A percentile compares a stretch with the other conserved stretches of the same genome.
These are phyloP conservation scores for Colletotrichum tofieldiae DNA, from an alignment of 2,329 filamentous ascomycete genomes.

Conservation along the genomic window DNA sequence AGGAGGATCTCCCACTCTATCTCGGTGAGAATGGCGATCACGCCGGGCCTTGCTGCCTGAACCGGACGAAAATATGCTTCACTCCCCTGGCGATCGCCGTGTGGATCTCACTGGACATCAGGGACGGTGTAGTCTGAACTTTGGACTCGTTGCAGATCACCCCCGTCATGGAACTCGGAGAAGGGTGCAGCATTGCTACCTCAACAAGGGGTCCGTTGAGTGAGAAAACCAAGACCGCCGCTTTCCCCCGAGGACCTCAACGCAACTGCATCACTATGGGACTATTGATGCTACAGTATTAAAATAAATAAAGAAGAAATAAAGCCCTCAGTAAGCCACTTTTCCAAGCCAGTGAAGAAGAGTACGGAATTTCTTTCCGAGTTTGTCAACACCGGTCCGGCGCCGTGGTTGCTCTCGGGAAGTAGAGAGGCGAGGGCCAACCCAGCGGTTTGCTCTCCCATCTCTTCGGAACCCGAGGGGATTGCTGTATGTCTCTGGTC, in stretches of 20 bases:
- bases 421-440: too few relatives aligned
- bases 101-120: slow-evolving; percentile 39
- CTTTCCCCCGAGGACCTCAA: too few relatives aligned
- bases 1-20: slow-evolving; percentile 24
- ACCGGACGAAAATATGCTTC: slow-evolving; percentile 24
- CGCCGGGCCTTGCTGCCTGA: slow-evolving; percentile 4
- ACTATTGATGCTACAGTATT: too few relatives aligned
- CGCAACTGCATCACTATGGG: too few relatives aligned
- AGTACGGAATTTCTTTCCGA: too few relatives aligned
- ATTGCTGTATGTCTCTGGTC: not conserved
- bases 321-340: too few relatives aligned
- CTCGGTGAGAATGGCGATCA: slow-evolving; percentile 15
- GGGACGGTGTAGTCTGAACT: slow-evolving; percentile 30
- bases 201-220: not conserved
- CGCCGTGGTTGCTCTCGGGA: too few relatives aligned
- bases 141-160: slow-evolving; percentile 29
- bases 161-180: slow-evolving; percentile 17
- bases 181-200: not conserved
- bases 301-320: too few relatives aligned
- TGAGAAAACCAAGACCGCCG: too few relatives aligned
- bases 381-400: too few relatives aligned
- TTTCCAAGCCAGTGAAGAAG: too few relatives aligned
- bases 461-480: too few relatives aligned
- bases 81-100: slow-evolving; percentile 30
- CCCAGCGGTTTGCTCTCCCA: not conserved